phyloP scores from a whole-genome alignment of 208 protist species.

The Eutreptiella sp. region DNA sequence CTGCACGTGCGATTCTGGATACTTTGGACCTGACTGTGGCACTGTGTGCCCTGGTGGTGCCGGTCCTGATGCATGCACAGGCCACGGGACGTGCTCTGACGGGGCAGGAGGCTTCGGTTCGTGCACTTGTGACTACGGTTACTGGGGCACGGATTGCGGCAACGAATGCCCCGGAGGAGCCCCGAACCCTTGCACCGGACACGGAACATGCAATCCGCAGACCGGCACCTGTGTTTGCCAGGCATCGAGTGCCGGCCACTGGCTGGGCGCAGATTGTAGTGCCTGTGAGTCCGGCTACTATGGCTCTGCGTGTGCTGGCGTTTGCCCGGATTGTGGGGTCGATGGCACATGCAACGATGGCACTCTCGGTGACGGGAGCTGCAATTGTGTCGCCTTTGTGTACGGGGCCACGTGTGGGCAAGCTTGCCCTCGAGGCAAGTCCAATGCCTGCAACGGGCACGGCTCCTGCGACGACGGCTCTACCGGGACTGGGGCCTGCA shows the following conservation, averaged over 20 bases:
- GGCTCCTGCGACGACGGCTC: slow-evolving; percentile 18
- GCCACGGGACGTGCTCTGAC: slow-evolving; percentile 13
- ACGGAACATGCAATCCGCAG: slow-evolving; percentile 19
- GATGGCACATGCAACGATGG: no score
- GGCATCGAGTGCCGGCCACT: no score
- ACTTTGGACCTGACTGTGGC: slow-evolving; percentile 7
- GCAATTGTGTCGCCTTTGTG: no score
- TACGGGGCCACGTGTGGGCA: no score
- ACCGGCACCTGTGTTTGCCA: slow-evolving; percentile 21
- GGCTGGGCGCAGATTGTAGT: no score
- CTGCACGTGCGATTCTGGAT: slow-evolving; percentile 34
- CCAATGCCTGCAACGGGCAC: slow-evolving; percentile 13
- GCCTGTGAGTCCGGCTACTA: slow-evolving; percentile 32
- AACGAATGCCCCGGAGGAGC: slow-evolving; percentile 24
- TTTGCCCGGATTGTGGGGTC: slow-evolving; percentile 26
- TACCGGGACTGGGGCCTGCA: slow-evolving; percentile 18
- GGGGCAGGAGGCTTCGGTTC: no score
- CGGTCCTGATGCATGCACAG: slow-evolving; percentile 8
- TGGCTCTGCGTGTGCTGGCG: slow-evolving; percentile 9
- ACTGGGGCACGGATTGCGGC: slow-evolving; percentile 18
- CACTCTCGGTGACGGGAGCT: no score
- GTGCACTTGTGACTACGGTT: slow-evolving; percentile 8
- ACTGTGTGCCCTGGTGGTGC: slow-evolving; percentile 14
- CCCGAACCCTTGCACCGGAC: slow-evolving; percentile 7
- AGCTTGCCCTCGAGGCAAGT: no score